These are phyloP conservation scores for Colletotrichum costaricense DNA, from an alignment of 2,329 filamentous ascomycete species.

Conservation along the genomic window DNA sequence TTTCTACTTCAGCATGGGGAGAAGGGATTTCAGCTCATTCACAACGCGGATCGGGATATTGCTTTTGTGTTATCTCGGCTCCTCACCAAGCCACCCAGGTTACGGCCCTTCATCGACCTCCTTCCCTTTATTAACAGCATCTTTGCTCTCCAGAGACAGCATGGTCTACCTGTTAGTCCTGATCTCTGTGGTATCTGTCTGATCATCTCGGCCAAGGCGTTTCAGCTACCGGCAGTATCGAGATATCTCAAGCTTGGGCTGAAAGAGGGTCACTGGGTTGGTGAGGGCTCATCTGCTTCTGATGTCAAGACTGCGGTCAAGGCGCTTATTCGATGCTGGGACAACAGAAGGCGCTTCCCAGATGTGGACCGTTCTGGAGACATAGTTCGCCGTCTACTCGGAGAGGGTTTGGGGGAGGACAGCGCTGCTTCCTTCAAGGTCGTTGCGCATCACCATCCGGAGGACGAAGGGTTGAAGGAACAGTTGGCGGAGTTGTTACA, in stretches of 20 bases:
- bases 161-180: slow-evolving; percentile 39
- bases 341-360: not conserved
- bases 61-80: not conserved
- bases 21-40: not conserved
- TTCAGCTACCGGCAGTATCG: slow-evolving; percentile 3
- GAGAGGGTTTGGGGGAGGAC: not conserved
- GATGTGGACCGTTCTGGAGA: not conserved
- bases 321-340: not conserved
- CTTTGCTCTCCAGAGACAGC: slow-evolving; percentile 44
- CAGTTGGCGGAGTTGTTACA: not conserved
- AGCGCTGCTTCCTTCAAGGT: not conserved
- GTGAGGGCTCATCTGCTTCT: not conserved
- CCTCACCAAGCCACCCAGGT: not conserved
- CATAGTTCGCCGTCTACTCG: not conserved
- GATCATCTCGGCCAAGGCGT: slow-evolving; percentile 43
- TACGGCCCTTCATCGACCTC: slow-evolving; percentile 37
- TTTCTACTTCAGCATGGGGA: slow-evolving; percentile 2
- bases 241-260: slow-evolving; percentile 26
- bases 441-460: not conserved
- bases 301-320: not conserved
- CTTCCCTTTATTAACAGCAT: slow-evolving; percentile 56
- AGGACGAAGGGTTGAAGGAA: not conserved
- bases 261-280: slow-evolving; percentile 14
- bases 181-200: slow-evolving; percentile 46
- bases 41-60: not conserved